These are phyloP conservation scores for Stentor coeruleus DNA, from an alignment of 73 alveolate species.

Conservation along the genomic window DNA sequence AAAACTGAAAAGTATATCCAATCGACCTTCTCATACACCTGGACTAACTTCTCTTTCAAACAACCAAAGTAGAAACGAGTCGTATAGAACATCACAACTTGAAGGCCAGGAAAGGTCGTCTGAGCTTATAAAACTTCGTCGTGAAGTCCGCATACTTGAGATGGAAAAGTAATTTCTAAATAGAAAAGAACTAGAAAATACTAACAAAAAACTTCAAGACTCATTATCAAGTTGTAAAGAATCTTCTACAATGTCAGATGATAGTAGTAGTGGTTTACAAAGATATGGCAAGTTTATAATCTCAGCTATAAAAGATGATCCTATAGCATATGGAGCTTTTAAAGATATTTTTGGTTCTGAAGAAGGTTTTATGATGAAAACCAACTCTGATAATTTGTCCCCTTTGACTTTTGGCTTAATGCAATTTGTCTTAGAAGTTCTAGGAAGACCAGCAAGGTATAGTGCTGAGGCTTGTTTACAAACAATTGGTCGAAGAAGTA, in stretches of 20 bases:
- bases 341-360: neutral
- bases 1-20: neutral
- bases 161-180: neutral
- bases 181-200: neutral
- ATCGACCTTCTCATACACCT: too few species aligned
- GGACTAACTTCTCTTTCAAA: too few species aligned
- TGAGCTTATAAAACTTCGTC: neutral
- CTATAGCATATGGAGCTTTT: too few species aligned
- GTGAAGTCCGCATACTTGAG: slow-evolving; percentile 4
- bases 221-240: neutral
- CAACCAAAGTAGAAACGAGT: neutral
- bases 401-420: neutral
- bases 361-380: neutral
- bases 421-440: neutral
- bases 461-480: neutral
- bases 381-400: neutral
- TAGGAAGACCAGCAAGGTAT: neutral
- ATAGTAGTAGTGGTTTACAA: too few species aligned
- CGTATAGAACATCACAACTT: neutral
- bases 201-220: neutral
- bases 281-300: neutral
- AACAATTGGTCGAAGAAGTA: too few species aligned
- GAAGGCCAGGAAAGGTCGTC: neutral
- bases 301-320: neutral
- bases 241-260: neutral